A percentile compares a stretch with the other conserved stretches of the same genome.
These are phyloP conservation scores for Aspergillus piperis DNA, from an alignment of 2,329 filamentous ascomycete species.

Conservation along the genomic window DNA sequence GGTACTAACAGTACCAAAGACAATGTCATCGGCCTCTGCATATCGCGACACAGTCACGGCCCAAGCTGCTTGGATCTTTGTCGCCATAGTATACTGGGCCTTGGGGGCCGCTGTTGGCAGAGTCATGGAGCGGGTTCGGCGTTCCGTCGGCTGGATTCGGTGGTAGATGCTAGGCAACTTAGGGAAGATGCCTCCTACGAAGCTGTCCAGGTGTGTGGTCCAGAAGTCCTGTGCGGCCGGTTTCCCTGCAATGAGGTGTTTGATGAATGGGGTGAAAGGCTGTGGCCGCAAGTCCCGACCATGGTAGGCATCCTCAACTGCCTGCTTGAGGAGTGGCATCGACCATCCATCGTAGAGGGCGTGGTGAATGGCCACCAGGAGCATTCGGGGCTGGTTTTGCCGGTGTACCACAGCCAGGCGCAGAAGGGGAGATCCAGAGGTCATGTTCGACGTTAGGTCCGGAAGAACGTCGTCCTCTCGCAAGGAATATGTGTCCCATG, in stretches of 20 bases:
- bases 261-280: slow-evolving; percentile 54
- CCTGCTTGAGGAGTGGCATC: slow-evolving; percentile 25
- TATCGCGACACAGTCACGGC: neutral
- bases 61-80: neutral
- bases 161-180: neutral
- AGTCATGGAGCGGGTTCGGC: neutral
- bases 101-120: neutral
- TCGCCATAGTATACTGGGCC: neutral
- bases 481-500: neutral
- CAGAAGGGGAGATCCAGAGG: neutral
- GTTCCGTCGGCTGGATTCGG: neutral
- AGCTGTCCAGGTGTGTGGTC: neutral
- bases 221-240: neutral
- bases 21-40: neutral
- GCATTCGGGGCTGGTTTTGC: neutral
- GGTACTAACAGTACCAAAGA: neutral
- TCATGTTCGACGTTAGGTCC: neutral
- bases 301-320: slow-evolving; percentile 24
- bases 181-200: neutral
- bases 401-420: neutral
- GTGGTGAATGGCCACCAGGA: slow-evolving; percentile 35
- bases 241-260: slow-evolving; percentile 29
- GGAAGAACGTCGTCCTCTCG: neutral
- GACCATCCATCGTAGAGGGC: slow-evolving; percentile 50
- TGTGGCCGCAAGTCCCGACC: slow-evolving; percentile 43